Conservation (phyloP, 257 asterid species). For the Linaria vulgaris region DNA sequence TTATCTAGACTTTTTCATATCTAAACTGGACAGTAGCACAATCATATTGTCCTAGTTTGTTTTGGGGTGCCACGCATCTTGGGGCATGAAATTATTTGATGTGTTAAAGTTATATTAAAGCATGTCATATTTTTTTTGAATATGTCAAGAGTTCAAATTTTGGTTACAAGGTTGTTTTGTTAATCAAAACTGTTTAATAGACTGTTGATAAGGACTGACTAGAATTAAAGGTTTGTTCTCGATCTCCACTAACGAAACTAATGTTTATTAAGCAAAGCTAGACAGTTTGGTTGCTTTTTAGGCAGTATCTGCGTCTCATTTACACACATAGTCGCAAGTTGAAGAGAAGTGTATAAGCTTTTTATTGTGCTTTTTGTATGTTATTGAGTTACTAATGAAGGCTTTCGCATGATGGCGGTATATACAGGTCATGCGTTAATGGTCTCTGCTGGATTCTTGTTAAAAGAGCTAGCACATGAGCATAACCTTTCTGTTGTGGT, state of each 20-base stretch:
- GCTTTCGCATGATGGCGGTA: conserved; percentile 18
- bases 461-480: conserved; percentile 80
- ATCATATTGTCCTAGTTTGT: neutral
- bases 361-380: conserved; percentile 1
- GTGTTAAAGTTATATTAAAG: too few species aligned
- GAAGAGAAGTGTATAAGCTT: neutral
- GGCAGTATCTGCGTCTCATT: too few species aligned
- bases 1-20: neutral
- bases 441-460: conserved; percentile 65
- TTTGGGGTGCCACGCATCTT: neutral
- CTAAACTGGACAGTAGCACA: neutral
- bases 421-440: conserved; percentile 72
- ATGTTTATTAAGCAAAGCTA: too few species aligned
- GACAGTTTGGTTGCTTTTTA: too few species aligned
- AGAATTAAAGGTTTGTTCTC: too few species aligned
- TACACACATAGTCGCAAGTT: too few species aligned
- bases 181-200: conserved; percentile 7
- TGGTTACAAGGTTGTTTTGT: neutral
- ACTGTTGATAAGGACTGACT: neutral
- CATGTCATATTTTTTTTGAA: neutral
- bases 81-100: too few species aligned
- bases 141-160: neutral
- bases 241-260: too few species aligned
- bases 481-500: conserved; percentile 68
- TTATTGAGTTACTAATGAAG: conserved; percentile 14